Base-by-base conservation (phyloP, 2,329 filamentous ascomycete species). In the Neoascochyta sp. region DNA sequence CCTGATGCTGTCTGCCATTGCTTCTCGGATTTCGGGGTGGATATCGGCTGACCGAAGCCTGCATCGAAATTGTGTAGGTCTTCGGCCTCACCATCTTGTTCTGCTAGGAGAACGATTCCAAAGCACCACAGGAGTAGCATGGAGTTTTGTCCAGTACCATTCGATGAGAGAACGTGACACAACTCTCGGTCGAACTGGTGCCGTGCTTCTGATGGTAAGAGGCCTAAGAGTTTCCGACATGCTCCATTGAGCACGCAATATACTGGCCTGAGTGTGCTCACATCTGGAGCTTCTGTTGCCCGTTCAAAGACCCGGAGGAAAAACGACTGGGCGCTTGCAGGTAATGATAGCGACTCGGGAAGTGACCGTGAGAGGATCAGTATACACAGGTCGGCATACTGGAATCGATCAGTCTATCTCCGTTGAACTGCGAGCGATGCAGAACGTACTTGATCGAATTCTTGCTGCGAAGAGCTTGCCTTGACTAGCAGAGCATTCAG, bases 171-270 rank as follows among this genome's bases (percentile, higher is more conserved):
- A 13, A 61, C 52, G 5, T 47, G 39, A 27, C 43, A 48, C 15
- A 63, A 24, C 16, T 52, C 44, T 10, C 44, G 33, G 16, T 63
- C 57, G 13, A 62, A 56, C 8, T 37, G 33, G 18, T 50, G 42
- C 17, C 37, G 41, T 9, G 29, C 24, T 5, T 50, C 46, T 4
- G 39, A 9, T 3, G 56, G 40, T 12, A 63, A 42, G 7, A 56
- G 29, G 10, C 25, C 26, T 7, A 57, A 35, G 3, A 64, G 48
- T 3, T 48, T 46, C 13, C 42, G 34, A 33, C 61, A 63, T n/a
- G 60, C 58, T 24, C 61, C 61, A 33, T 57, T 54, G 14, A 63
- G 46, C 46, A 62, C 56, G 11, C 29, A 40, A 16, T 62, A 57
- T 3, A 63, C 41, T 4, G 51, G 41, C 21, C 45, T 43, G 4